Evolutionary conservation across 2,329 filamentous ascomycete genomes (phyloP), one percentile per base, ranked within the genome.

Genomic region (Pseudofabraea citricarpa): DNA sequence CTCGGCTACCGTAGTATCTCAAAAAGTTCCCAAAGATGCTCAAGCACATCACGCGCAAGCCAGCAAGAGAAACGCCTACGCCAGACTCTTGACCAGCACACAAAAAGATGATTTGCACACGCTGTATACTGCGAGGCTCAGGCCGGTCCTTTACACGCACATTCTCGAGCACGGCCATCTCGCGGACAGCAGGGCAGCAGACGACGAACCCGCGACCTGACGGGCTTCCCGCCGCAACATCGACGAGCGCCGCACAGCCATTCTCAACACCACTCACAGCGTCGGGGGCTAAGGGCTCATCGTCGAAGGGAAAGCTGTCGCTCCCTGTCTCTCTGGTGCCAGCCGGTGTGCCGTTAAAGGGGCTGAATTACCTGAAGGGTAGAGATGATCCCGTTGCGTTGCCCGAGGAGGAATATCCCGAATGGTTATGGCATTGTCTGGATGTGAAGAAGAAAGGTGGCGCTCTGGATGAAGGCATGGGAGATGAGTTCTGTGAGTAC

Each of bases 401-500:
- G 56, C 72, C 81, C 24, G 88, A 94, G 54, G 72, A 80, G 18
- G 85, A 86, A 49, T 94, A 94, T 65, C 88, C 88, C 3, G 71
- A 71, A 19, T 94, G 88, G 88, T 64, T 94, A 49, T 94, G 88
- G 88, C 72, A 66, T 3, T 81, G 85, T 53, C 67, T 93, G 43
- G 76, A 82, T 40, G 72, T 77, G 45, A 70, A 65, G 56, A 68
- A 78, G 64, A 76, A 79, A 64, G 79, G 74, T 59, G 63, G 58
- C 3, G 64, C 66, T 16, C 68, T 65, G 12, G 69, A 67, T 2
- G 75, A 66, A 4, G 76, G 72, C 3, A 77, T 75, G 20, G 85
- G 81, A 18, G 87, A 91, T 68, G 74, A 90, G 54, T 93, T 89
- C 64, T 90, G 87, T 91, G 77, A 40, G 84, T 77, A 40, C 21